These are phyloP conservation scores for Persicaria maculosa DNA, from an alignment of 148 eudicot species.

Conservation along the genomic window DNA sequence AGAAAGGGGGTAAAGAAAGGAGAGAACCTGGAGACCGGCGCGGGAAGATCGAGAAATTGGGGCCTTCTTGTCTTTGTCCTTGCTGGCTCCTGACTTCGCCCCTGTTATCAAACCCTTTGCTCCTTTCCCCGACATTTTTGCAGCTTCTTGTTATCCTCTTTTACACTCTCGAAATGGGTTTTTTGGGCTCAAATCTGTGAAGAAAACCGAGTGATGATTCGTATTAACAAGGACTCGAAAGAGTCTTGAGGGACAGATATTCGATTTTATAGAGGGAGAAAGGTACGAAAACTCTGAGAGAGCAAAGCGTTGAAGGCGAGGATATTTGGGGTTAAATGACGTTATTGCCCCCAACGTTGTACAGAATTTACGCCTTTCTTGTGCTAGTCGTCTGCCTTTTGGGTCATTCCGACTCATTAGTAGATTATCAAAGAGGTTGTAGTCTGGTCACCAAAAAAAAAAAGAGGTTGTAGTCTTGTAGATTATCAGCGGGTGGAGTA, in stretches of 20 bases:
- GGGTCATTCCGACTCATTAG: no score
- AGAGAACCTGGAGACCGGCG: conserved; percentile 83
- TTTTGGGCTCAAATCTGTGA: neutral
- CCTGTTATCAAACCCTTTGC: conserved; percentile 70
- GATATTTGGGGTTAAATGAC: no score
- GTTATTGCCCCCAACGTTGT: no score
- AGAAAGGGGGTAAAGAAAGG: neutral
- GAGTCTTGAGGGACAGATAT: neutral
- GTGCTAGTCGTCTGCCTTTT: no score
- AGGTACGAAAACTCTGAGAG: neutral
- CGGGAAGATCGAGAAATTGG: conserved; percentile 74
- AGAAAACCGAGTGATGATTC: neutral
- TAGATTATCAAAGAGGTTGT: no score
- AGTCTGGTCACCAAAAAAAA: no score
- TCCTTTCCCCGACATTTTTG: conserved; percentile 69
- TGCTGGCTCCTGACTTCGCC: conserved; percentile 33
- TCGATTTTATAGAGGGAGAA: conserved; percentile 4
- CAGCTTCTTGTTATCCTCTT: neutral
- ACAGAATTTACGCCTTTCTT: no score
- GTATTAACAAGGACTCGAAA: neutral
- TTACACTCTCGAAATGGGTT: neutral
- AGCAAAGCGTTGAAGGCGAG: neutral
- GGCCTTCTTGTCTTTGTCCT: conserved; percentile 76
- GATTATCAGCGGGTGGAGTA: no score
- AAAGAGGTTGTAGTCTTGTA: no score